A percentile compares a stretch with the other conserved stretches of the same genome.
Evolutionary conservation across 352 stramenopile species (phyloP).

Genomic region (Pythium aristosporum): DNA sequence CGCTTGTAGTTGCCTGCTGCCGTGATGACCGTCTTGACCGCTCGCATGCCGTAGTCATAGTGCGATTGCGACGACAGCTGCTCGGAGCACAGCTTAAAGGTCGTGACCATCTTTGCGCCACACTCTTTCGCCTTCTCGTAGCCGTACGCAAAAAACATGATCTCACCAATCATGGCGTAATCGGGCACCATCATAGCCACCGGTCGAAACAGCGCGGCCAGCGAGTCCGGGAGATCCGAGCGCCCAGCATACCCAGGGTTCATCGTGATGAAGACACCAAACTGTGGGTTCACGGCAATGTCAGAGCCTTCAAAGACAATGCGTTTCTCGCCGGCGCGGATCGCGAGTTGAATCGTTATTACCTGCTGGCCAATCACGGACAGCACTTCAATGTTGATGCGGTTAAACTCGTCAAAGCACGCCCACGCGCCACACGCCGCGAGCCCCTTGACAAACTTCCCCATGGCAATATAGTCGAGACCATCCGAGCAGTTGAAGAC

Average conservation of each 20-base stretch:
- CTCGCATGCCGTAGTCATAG: slow-evolving; percentile 92
- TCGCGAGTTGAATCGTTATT: slow-evolving; percentile 89
- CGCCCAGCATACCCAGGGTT: slow-evolving; percentile 88
- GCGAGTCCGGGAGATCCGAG: slow-evolving; percentile 84
- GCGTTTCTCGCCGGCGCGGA: slow-evolving; percentile 73
- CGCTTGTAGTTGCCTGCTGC: slow-evolving; percentile 90
- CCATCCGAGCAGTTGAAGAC: slow-evolving; percentile 94
- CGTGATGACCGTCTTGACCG: slow-evolving; percentile 89
- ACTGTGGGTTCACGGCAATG: slow-evolving; percentile 92
- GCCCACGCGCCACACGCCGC: slow-evolving; percentile 93
- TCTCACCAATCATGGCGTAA: slow-evolving; percentile 88
- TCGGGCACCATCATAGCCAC: slow-evolving; percentile 93
- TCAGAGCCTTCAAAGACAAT: slow-evolving; percentile 95
- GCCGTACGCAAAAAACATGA: slow-evolving; percentile 91
- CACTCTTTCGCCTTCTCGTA: slow-evolving; percentile 58
- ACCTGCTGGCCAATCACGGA: slow-evolving; percentile 91
- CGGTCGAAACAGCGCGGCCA: slow-evolving; percentile 83
- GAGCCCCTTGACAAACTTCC: slow-evolving; percentile 94
- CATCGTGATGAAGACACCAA: slow-evolving; percentile 91
- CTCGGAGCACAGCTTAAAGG: slow-evolving; percentile 89
- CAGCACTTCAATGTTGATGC: slow-evolving; percentile 87
- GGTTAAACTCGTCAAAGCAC: slow-evolving; percentile 91
- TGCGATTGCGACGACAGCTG: slow-evolving; percentile 89
- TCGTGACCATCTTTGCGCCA: slow-evolving; percentile 86
- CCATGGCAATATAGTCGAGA: slow-evolving; percentile 95